These are phyloP conservation scores for Rhamnella rubrinervis DNA, from an alignment of 331 rosid genomes.

Conservation along the genomic window DNA sequence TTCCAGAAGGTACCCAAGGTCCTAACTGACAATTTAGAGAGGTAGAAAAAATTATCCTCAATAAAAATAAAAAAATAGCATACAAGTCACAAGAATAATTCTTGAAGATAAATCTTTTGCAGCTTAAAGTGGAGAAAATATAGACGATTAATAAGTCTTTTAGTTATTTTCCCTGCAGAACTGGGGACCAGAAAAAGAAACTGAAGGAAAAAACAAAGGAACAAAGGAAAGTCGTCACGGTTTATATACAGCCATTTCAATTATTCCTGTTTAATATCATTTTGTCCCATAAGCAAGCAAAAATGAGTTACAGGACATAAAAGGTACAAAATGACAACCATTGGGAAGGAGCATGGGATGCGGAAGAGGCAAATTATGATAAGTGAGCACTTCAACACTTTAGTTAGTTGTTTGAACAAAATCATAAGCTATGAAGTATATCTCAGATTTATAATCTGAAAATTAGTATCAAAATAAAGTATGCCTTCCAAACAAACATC, in stretches of 20 bases:
- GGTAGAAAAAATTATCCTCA: not conserved
- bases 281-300: too few species aligned
- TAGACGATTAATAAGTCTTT: not conserved
- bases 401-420: too few species aligned
- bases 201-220: not conserved
- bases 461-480: too few species aligned
- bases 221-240: too few species aligned
- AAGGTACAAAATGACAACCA: too few species aligned
- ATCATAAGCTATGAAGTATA: too few species aligned
- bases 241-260: too few species aligned
- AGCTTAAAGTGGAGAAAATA: slow-evolving; percentile 6
- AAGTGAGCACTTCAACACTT: too few species aligned
- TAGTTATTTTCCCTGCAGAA: not conserved
- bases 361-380: too few species aligned
- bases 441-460: not conserved
- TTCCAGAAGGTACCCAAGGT: slow-evolving; percentile 49
- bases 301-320: too few species aligned
- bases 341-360: too few species aligned
- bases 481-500: not conserved
- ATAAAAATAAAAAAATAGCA: slow-evolving; percentile 20
- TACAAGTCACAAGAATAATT: not conserved
- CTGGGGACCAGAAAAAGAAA: slow-evolving; percentile 43
- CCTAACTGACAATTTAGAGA: slow-evolving; percentile 39
- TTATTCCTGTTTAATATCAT: too few species aligned
- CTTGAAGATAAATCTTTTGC: slow-evolving; percentile 4